Conservation (phyloP, 2,329 filamentous ascomycete genomes). For the Colletotrichum sp. region DNA sequence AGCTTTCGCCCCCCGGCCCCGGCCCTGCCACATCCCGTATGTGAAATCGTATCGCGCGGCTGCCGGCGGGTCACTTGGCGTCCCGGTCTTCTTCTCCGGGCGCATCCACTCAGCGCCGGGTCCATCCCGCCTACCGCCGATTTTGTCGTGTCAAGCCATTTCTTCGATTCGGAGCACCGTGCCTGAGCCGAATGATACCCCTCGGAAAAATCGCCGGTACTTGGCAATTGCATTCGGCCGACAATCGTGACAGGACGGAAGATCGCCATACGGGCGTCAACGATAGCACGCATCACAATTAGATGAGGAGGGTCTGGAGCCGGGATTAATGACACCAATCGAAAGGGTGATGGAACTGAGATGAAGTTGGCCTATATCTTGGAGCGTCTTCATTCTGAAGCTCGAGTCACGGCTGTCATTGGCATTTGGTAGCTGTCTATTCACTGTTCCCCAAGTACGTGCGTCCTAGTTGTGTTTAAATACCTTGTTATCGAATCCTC, state of each 20-base stretch:
- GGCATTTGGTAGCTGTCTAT: neutral
- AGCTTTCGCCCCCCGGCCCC: neutral
- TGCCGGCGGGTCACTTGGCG: slow-evolving; percentile 2
- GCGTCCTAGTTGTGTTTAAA: neutral
- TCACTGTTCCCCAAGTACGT: neutral
- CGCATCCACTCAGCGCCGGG: neutral
- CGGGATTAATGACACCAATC: neutral
- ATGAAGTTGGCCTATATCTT: neutral
- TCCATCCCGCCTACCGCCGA: neutral
- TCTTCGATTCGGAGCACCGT: neutral
- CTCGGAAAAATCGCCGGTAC: neutral
- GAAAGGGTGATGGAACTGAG: neutral
- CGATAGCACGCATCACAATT: neutral
- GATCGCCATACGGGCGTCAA: neutral
- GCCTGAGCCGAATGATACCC: neutral
- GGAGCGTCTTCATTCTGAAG: neutral
- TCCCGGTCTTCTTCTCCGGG: neutral
- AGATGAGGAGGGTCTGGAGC: neutral
- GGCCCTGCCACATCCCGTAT: neutral
- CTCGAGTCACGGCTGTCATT: neutral
- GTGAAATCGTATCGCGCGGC: neutral
- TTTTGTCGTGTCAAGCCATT: neutral
- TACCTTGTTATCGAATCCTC: neutral
- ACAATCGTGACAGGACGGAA: neutral
- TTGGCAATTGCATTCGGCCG: neutral